Percentiles rank a stretch among this genome's conserved stretches.
Conservation (phyloP, 371 early-diverging fungal species). For the Actinomortierella wolfii region DNA sequence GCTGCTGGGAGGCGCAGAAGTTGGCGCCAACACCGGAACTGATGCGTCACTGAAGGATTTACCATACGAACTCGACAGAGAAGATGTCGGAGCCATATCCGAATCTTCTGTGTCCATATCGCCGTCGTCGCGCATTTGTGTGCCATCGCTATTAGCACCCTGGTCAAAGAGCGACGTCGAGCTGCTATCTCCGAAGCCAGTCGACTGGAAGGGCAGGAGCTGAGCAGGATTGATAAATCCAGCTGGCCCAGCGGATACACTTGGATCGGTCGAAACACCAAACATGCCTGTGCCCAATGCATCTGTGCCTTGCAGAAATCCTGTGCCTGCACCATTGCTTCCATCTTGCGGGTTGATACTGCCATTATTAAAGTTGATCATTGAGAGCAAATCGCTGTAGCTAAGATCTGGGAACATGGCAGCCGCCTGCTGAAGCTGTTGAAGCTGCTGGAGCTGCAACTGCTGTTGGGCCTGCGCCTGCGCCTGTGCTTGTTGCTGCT, state of each 20-base stretch:
- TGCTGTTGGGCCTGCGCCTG: slow-evolving; percentile 18
- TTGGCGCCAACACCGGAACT: too few species aligned
- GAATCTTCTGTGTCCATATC: slow-evolving; percentile 44
- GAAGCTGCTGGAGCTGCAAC: not conserved
- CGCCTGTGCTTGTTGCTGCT: slow-evolving; percentile 28
- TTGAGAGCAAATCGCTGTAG: slow-evolving; percentile 28
- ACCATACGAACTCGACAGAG: too few species aligned
- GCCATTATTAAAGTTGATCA: slow-evolving; percentile 30
- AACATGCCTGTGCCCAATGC: slow-evolving; percentile 34
- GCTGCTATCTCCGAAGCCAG: slow-evolving; percentile 4
- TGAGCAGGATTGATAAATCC: slow-evolving; percentile 49
- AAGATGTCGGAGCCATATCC: slow-evolving; percentile 6
- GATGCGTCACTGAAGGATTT: too few species aligned
- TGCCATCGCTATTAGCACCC: slow-evolving; percentile 4
- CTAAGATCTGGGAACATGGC: slow-evolving; percentile 33
- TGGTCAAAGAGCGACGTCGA: slow-evolving; percentile 12
- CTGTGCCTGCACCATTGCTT: slow-evolving; percentile 11
- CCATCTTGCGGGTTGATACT: not conserved
- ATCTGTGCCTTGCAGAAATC: slow-evolving; percentile 36
- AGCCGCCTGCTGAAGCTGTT: slow-evolving; percentile 28
- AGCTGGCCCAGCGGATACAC: slow-evolving; percentile 11
- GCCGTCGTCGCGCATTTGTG: slow-evolving; percentile 21
- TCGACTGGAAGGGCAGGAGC: slow-evolving; percentile 32
- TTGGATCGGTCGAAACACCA: slow-evolving; percentile 11
- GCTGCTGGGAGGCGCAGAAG: too few species aligned